phyloP scores from a whole-genome alignment of 331 rosid species.

The Rhamnella rubrinervis region DNA sequence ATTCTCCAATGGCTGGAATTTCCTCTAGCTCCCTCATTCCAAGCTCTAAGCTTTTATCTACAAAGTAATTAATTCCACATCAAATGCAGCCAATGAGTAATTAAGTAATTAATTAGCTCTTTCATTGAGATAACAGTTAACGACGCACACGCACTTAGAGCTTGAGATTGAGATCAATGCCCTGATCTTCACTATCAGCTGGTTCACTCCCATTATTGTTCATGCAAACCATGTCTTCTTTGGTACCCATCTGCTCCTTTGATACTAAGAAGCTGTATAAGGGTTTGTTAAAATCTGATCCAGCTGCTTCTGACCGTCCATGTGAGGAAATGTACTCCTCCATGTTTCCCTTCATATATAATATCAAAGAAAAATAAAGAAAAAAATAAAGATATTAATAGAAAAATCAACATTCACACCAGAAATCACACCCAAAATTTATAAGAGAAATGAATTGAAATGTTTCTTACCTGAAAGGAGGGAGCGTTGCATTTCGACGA shows the following conservation, averaged over 20 bases:
- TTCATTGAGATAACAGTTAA: background rate
- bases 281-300: conserved; percentile 23
- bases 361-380: background rate
- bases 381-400: background rate
- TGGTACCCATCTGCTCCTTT: conserved; percentile 22
- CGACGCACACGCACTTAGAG: conserved; percentile 23
- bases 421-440: background rate
- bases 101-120: too few species aligned
- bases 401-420: background rate
- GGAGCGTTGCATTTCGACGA: conserved; percentile 22
- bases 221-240: conserved; percentile 12
- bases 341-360: conserved; percentile 29
- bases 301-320: conserved; percentile 24
- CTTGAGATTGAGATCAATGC: conserved; percentile 62
- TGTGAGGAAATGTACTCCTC: conserved; percentile 1
- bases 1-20: too few species aligned
- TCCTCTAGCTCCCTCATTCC: too few species aligned
- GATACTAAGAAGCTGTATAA: conserved; percentile 44
- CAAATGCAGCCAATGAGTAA: too few species aligned
- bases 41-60: too few species aligned
- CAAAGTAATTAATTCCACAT: too few species aligned
- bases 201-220: conserved; percentile 22
- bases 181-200: conserved; percentile 19
- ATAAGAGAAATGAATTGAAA: background rate
- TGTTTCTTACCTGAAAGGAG: conserved; percentile 27